These are phyloP conservation scores for Plasmodium vivax DNA, from an alignment of 169 alveolate genomes.

Conservation along the genomic window DNA sequence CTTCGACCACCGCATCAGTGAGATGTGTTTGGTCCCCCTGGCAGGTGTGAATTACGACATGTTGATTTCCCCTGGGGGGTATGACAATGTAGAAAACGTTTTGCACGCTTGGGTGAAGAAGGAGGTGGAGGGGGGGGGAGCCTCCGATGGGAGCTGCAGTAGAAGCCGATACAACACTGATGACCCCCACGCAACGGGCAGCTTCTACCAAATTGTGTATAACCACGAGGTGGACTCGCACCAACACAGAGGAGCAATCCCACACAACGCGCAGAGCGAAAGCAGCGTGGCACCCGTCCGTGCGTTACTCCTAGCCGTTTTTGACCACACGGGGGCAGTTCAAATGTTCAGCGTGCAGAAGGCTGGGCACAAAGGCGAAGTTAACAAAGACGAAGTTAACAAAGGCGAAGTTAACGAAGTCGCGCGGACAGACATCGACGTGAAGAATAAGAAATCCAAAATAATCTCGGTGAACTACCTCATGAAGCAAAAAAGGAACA, in stretches of 20 bases:
- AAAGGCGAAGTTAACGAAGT: not conserved
- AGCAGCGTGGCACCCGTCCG: not conserved
- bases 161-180: not conserved
- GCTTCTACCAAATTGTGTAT: conserved; percentile 28
- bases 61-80: not conserved
- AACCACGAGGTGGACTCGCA: not conserved
- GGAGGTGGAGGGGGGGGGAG: not conserved
- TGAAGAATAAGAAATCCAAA: conserved; percentile 60
- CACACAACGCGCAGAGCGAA: not conserved
- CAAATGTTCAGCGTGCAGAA: conserved; percentile 21
- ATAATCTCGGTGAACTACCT: conserved; percentile 52
- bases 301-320: not conserved
- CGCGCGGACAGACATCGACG: conserved; percentile 43
- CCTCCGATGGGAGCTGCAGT: not conserved
- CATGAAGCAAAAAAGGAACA: conserved; percentile 23
- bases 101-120: conserved; percentile 19
- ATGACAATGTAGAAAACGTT: not conserved
- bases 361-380: not conserved
- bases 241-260: not conserved
- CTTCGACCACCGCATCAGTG: conserved; percentile 68
- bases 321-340: conserved; percentile 52
- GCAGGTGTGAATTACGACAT: not conserved
- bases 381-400: not conserved
- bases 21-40: conserved; percentile 47
- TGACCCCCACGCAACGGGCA: not conserved